These are phyloP conservation scores for Eutrema salsugineum DNA, from an alignment of 441 rosid species.

Conservation along the genomic window DNA sequence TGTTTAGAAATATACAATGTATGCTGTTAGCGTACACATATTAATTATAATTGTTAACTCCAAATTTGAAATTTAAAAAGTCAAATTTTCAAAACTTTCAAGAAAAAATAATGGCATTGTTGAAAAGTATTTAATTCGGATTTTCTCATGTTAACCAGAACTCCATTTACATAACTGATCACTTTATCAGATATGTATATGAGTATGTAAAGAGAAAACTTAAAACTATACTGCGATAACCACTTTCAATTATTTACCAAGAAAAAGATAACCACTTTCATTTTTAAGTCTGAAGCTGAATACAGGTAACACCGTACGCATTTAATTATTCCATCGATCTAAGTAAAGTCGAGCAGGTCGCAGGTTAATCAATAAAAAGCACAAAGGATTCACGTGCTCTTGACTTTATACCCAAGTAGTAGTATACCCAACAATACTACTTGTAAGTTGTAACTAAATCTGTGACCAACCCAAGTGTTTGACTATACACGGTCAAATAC, in stretches of 20 bases:
- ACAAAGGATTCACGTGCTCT: slow-evolving; percentile 11
- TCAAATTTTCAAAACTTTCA: not conserved
- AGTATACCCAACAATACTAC: too few species aligned
- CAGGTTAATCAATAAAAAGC: not conserved
- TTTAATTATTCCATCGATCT: not conserved
- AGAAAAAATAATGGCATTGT: too few species aligned
- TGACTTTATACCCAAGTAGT: slow-evolving; percentile 19
- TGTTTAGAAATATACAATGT: not conserved
- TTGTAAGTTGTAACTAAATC: too few species aligned
- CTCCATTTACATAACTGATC: too few species aligned
- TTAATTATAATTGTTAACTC: not conserved
- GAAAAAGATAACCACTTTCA: not conserved
- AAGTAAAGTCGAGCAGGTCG: slow-evolving; percentile 1
- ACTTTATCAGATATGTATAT: too few species aligned
- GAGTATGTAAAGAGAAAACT: not conserved
- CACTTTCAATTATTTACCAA: not conserved
- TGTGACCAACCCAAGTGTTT: not conserved
- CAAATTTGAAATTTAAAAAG: not conserved
- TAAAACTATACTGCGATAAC: not conserved
- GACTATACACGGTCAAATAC: not conserved
- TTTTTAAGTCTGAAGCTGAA: not conserved
- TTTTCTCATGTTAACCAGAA: too few species aligned
- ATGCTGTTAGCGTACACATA: not conserved
- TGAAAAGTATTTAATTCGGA: too few species aligned
- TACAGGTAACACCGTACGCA: not conserved